phyloP scores from a whole-genome alignment of 75 land plant genomes.

The Gnetum montanum region DNA sequence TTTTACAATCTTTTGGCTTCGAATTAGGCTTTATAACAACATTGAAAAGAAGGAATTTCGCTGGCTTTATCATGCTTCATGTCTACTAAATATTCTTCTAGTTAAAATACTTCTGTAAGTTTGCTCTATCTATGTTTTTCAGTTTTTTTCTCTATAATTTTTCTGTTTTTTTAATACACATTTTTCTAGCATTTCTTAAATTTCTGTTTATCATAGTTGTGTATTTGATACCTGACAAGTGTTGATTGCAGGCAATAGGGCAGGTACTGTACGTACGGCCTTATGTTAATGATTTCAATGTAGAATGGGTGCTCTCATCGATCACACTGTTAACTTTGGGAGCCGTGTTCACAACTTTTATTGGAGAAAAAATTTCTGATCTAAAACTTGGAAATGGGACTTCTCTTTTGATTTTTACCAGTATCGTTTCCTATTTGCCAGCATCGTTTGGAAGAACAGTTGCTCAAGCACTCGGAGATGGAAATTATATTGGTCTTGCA shows the following conservation, averaged over 20 bases:
- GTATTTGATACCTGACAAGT: no score
- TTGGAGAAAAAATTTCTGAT: conserved; percentile 92
- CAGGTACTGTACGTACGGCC: conserved; percentile 92
- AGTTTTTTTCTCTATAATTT: no score
- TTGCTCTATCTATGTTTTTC: no score
- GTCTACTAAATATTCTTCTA: no score
- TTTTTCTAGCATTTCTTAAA: no score
- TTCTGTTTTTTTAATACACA: no score
- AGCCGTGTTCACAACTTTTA: conserved; percentile 73
- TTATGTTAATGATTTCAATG: conserved; percentile 87
- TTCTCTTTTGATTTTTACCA: conserved; percentile 94
- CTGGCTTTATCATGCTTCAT: no score
- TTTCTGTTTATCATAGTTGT: no score
- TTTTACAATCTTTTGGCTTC: no score
- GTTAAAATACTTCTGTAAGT: no score
- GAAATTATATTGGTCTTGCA: conserved; percentile 80
- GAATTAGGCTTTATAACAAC: no score
- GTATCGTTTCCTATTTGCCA: conserved; percentile 91
- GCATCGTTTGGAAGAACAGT: conserved; percentile 93
- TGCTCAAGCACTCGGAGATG: conserved; percentile 76
- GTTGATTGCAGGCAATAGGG: conserved; percentile 76
- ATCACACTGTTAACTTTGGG: conserved; percentile 77
- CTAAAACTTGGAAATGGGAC: conserved; percentile 99
- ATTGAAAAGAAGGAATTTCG: no score
- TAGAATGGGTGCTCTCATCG: conserved; percentile 78